These are phyloP conservation scores for Urtica urens DNA, from an alignment of 306 rosid genomes.

Conservation along the genomic window DNA sequence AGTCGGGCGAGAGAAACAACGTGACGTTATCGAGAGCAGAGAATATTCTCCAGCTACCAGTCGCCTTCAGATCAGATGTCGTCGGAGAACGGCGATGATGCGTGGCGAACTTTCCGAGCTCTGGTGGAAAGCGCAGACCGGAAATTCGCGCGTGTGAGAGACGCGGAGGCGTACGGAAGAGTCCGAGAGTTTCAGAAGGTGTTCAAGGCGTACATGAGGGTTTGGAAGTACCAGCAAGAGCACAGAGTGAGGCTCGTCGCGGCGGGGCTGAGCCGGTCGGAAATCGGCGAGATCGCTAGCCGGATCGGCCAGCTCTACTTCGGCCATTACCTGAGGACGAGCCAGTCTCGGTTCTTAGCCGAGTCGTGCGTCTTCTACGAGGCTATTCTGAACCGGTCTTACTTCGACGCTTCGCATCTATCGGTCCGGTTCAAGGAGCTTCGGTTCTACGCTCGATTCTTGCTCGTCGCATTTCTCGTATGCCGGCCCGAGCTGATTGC, in stretches of 20 bases:
- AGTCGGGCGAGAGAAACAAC: too few relatives aligned
- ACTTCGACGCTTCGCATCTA: conserved; percentile 80
- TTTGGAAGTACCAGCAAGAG: conserved; percentile 95
- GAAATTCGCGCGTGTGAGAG: conserved; percentile 87
- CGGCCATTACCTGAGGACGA: conserved; percentile 87
- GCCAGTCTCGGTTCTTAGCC: conserved; percentile 69
- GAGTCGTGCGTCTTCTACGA: conserved; percentile 92
- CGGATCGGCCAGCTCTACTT: conserved; percentile 96
- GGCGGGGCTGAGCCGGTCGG: conserved; percentile 90
- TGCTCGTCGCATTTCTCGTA: conserved; percentile 68
- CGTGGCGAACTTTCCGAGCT: conserved; percentile 61
- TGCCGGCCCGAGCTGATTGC: conserved; percentile 66
- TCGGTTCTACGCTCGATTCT: conserved; percentile 83
- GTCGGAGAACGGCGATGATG: conserved; percentile 43
- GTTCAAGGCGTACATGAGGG: conserved; percentile 74
- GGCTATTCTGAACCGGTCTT: conserved; percentile 78
- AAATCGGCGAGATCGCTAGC: conserved; percentile 98
- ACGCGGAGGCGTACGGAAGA: conserved; percentile 76
- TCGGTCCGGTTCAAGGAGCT: conserved; percentile 79
- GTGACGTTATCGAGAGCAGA: too few relatives aligned
- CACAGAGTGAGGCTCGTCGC: conserved; percentile 55
- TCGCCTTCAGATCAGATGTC: conserved; percentile 22
- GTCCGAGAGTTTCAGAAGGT: conserved; percentile 68
- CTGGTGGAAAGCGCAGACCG: conserved; percentile 86
- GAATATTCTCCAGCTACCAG: too few relatives aligned